Evolutionary conservation across 2,329 filamentous ascomycete species (phyloP).

Genomic region (Xylariales sp.): DNA sequence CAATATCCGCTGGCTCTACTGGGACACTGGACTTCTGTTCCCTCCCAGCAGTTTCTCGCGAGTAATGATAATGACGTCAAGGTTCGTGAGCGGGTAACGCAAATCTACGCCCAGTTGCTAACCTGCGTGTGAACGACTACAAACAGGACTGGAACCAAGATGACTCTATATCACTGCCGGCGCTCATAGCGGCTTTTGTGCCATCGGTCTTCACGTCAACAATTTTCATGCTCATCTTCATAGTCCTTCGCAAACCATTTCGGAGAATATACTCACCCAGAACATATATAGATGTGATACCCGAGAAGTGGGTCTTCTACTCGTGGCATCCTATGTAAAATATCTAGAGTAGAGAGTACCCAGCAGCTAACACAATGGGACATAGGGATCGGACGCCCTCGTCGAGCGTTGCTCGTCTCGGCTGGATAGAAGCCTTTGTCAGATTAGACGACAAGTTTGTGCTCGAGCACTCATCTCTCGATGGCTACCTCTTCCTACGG

Average conservation of each 20-base stretch:
- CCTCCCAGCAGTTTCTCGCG: no score
- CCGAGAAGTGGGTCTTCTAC: constrained; percentile 11
- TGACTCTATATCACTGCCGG: constrained; percentile 1
- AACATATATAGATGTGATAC: constrained; percentile 15
- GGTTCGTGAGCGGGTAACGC: no score
- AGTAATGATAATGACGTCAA: no score
- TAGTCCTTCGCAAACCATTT: constrained; percentile 12
- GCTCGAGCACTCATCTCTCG: constrained; percentile 81
- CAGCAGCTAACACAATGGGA: constrained; percentile 8
- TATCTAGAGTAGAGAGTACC: no score
- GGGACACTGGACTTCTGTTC: no score
- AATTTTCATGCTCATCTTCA: constrained; percentile 11
- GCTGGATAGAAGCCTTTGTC: constrained; percentile 59
- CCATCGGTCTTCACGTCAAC: constrained; percentile 12
- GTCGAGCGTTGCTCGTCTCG: constrained; percentile 4
- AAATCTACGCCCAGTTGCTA: no score
- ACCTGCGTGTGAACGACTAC: no score
- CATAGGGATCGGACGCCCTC: constrained; percentile 12
- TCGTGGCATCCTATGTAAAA: neutral
- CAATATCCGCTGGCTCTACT: no score
- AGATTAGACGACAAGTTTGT: constrained; percentile 69
- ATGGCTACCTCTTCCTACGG: constrained; percentile 83
- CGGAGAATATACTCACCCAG: constrained; percentile 14
- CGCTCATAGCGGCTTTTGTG: constrained; percentile 10
- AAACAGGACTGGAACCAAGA: no score